Percentiles rank a stretch among this genome's conserved stretches.
These are phyloP conservation scores for Pseudocercospora fijiensis DNA, from an alignment of 2,329 filamentous ascomycete genomes.

Conservation along the genomic window DNA sequence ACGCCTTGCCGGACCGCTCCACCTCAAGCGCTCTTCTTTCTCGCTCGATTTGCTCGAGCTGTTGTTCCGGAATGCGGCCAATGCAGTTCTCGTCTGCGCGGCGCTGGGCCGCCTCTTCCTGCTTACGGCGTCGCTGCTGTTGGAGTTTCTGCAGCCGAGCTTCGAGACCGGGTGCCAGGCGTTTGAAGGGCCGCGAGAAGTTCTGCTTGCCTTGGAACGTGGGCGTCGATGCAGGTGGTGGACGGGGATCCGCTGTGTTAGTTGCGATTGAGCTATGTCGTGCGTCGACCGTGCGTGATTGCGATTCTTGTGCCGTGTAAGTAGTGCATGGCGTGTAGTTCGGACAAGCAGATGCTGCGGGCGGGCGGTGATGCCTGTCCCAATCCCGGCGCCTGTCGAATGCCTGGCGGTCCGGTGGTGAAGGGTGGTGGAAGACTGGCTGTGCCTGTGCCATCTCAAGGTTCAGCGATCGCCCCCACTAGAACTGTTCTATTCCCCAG, in stretches of 20 bases:
- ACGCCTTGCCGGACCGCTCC: constrained; percentile 60
- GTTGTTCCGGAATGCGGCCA: constrained; percentile 68
- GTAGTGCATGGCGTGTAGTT: background rate
- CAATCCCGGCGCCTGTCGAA: background rate
- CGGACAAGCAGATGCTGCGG: background rate
- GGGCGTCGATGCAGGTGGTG: background rate
- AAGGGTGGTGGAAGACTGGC: background rate
- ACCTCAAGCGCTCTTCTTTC: constrained; percentile 40
- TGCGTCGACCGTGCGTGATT: background rate
- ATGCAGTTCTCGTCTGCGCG: constrained; percentile 47
- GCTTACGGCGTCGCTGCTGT: constrained; percentile 41
- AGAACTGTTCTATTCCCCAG: too few relatives aligned
- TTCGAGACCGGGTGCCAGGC: constrained; percentile 44
- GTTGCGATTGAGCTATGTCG: background rate
- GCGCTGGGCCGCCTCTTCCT: constrained; percentile 18
- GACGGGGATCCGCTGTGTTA: constrained; percentile 4
- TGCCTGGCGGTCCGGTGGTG: background rate
- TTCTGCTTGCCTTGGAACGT: constrained; percentile 1
- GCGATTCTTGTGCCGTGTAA: background rate
- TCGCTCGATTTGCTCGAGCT: constrained; percentile 67
- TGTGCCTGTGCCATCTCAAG: background rate
- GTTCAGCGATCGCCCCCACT: constrained; percentile 3
- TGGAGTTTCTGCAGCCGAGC: constrained; percentile 47
- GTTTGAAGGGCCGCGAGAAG: constrained; percentile 33
- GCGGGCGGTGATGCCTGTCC: constrained; percentile 1